Percentiles rank a stretch among this genome's conserved stretches.
phyloP scores from a whole-genome alignment of 768 basidiomycete species.

The Pisolithus microcarpus region DNA sequence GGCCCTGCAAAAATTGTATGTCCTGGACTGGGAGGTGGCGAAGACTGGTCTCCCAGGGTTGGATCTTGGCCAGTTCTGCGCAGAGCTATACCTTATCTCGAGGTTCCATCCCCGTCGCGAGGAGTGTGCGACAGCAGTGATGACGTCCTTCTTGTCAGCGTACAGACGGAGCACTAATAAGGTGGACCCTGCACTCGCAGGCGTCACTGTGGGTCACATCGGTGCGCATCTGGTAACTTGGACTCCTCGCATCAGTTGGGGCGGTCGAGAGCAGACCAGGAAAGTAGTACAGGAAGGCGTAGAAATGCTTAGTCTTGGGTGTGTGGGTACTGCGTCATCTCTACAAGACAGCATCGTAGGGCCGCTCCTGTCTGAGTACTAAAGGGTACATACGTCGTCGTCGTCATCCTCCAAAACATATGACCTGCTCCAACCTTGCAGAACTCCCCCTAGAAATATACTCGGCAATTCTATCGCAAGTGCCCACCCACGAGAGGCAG shows the following conservation, averaged over 20 bases:
- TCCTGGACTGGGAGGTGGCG: slow-evolving; percentile 62
- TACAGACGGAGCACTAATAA: slow-evolving; percentile 30
- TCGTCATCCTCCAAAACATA: slow-evolving; percentile 1
- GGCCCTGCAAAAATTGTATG: slow-evolving; percentile 34
- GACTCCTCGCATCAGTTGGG: slow-evolving; percentile 48
- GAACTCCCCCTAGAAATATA: slow-evolving; percentile 64
- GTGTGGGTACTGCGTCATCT: slow-evolving; percentile 18
- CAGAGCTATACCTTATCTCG: slow-evolving; percentile 47
- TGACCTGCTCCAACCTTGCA: slow-evolving; percentile 16
- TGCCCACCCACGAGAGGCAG: slow-evolving; percentile 43
- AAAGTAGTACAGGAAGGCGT: slow-evolving; percentile 46
- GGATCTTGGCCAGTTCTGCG: slow-evolving; percentile 60
- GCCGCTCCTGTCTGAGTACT: slow-evolving; percentile 12
- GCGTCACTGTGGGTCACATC: slow-evolving; percentile 37
- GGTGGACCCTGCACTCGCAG: slow-evolving; percentile 24
- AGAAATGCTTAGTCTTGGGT: slow-evolving; percentile 33
- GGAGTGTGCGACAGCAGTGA: slow-evolving; percentile 29
- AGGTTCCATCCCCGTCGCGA: slow-evolving; percentile 39
- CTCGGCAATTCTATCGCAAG: slow-evolving; percentile 44
- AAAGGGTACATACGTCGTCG: background rate
- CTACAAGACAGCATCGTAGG: slow-evolving; percentile 26
- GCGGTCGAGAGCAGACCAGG: slow-evolving; percentile 39
- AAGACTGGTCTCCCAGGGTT: slow-evolving; percentile 51
- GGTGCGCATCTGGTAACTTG: slow-evolving; percentile 50
- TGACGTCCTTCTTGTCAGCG: slow-evolving; percentile 38